These are phyloP conservation scores for Fusarium sp. DNA, from an alignment of 2,329 filamentous ascomycete species.

Conservation along the genomic window DNA sequence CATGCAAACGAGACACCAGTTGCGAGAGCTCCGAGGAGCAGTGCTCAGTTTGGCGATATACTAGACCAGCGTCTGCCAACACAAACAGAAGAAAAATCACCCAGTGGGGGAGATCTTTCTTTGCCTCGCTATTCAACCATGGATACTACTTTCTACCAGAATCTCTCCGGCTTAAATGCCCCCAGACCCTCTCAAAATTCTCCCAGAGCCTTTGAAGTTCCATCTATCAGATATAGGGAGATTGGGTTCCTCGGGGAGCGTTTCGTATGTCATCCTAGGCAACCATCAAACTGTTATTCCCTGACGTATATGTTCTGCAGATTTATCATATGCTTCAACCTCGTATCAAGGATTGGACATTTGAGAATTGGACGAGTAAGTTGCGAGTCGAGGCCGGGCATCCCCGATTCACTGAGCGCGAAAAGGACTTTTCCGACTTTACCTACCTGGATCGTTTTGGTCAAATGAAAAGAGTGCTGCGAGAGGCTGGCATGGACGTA, in stretches of 20 bases:
- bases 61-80: not conserved
- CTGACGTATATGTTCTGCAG: not conserved
- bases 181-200: not conserved
- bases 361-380: not conserved
- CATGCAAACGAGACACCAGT: not conserved
- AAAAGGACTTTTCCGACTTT: not conserved
- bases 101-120: not conserved
- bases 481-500: not conserved
- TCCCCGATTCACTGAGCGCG: not conserved
- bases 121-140: not conserved
- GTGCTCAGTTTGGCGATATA: not conserved
- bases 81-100: not conserved
- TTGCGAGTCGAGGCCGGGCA: not conserved
- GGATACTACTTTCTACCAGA: not conserved
- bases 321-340: not conserved
- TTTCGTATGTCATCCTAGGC: not conserved
- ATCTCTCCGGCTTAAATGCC: not conserved
- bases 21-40: not conserved
- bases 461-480: not conserved
- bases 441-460: not conserved
- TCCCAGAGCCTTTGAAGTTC: not conserved
- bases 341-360: not conserved
- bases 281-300: not conserved
- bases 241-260: not conserved
- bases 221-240: not conserved